A percentile compares a stretch with the other conserved stretches of the same genome.
Evolutionary conservation across 345 rosid genomes (phyloP).

Genomic region (Angophora floribunda): DNA sequence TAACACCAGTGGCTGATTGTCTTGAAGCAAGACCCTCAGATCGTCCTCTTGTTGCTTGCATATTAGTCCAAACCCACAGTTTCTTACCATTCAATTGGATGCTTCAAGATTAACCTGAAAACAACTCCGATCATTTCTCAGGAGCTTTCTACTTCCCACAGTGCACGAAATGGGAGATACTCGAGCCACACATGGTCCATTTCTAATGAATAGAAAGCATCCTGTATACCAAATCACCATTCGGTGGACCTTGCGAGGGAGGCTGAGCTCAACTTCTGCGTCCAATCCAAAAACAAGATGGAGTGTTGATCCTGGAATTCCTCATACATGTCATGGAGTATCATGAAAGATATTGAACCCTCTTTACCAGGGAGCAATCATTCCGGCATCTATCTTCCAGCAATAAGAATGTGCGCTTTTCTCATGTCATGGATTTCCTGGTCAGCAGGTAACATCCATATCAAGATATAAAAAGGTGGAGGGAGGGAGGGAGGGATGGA

Average conservation of each 20-base stretch:
- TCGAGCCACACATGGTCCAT: background rate
- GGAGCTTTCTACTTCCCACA: background rate
- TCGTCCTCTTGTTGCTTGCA: background rate
- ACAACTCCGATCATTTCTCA: background rate
- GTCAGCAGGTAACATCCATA: background rate
- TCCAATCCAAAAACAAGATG: background rate
- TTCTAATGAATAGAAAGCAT: background rate
- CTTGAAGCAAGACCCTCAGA: background rate
- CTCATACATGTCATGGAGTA: background rate
- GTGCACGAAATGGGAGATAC: accelerated
- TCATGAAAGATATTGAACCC: background rate
- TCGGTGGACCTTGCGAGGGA: background rate
- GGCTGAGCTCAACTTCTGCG: background rate
- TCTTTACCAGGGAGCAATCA: background rate
- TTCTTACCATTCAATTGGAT: background rate
- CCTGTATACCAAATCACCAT: background rate
- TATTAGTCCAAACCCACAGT: accelerated
- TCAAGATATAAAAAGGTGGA: background rate
- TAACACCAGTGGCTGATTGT: background rate
- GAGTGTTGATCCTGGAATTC: background rate
- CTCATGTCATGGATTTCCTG: background rate
- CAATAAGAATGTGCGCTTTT: background rate
- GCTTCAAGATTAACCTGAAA: accelerated
- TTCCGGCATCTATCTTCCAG: background rate
- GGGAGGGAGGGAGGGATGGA: background rate